Base-by-base conservation (phyloP, 257 asterid genomes). In the Fraxinus excelsior region DNA sequence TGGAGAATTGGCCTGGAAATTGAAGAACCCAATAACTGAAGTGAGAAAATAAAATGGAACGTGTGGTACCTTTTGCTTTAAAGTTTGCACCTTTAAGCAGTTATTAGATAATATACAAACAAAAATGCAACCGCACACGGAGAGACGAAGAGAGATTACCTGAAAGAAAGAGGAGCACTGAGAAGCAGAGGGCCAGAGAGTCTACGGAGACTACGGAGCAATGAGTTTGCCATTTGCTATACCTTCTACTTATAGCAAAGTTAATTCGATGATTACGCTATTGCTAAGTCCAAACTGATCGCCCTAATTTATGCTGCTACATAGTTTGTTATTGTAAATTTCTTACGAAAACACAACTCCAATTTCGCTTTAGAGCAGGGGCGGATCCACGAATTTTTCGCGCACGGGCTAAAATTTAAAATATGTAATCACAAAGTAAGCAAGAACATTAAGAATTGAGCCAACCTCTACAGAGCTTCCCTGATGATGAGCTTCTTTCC, bases 391-490 rank as follows among this genome's bases (percentile, higher is more conserved):
- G n/a, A n/a, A n/a, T n/a, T n/a, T n/a, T n/a, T n/a, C n/a, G n/a
- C n/a, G n/a, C n/a, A n/a, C n/a, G n/a, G n/a, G n/a, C n/a, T n/a
- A n/a, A n/a, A n/a, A n/a, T n/a, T n/a, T n/a, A n/a, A n/a, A n/a
- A n/a, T n/a, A n/a, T n/a, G n/a, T n/a, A n/a, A 13, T 18, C 18
- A 25, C 35, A 32, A 65, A 40, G n/a, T n/a, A n/a, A n/a, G 71
- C 49, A 72, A 42, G 32, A 29, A 26, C 31, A 74, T 38, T 26
- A 82, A 58, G 21, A 67, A 72, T 23, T 83, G 70, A 53, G 86
- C 88, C 71, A 76, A 92, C 97, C 94, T 92, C 87, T 5, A 71
- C 83, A 46, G 91, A 79, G 81, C 81, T 83, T 82, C 81, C 85
- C 81, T 85, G 92, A 44, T 75, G 77, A 58, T 87, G 94, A 82